Percentiles rank a stretch among this genome's conserved stretches.
Evolutionary conservation across 257 asterid species (phyloP).

Genomic region (Nicotiana tomentosiformis): DNA sequence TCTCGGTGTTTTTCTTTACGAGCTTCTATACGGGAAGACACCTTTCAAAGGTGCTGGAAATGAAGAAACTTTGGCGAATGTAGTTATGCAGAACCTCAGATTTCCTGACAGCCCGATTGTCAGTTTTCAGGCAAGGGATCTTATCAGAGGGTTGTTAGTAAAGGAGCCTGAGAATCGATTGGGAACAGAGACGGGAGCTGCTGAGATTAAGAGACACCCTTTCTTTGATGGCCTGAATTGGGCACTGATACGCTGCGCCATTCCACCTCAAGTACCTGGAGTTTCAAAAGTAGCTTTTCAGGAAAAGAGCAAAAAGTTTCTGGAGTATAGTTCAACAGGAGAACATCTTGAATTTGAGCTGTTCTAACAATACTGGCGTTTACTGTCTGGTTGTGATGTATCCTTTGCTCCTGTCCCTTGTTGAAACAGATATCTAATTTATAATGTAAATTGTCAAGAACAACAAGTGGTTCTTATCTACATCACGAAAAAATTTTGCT

Average conservation of each 20-base stretch:
- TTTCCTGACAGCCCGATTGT: constrained; percentile 58
- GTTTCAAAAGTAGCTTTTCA: constrained; percentile 13
- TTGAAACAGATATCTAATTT: not conserved
- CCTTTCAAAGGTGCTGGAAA: constrained; percentile 61
- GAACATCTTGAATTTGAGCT: constrained; percentile 10
- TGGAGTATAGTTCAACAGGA: constrained; percentile 8
- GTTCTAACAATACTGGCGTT: not conserved
- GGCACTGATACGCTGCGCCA: constrained; percentile 62
- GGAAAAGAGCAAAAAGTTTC: constrained; percentile 17
- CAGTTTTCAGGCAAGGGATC: constrained; percentile 62
- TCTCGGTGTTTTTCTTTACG: constrained; percentile 55
- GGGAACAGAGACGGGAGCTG: constrained; percentile 62
- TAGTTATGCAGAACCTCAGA: constrained; percentile 44
- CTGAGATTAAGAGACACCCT: constrained; percentile 67
- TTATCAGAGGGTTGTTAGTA: constrained; percentile 51
- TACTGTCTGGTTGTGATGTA: constrained; percentile 3
- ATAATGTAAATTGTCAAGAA: not conserved
- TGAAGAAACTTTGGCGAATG: constrained; percentile 56
- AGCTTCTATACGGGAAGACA: constrained; percentile 64
- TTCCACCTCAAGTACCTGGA: constrained; percentile 59
- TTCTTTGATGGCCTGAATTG: constrained; percentile 65
- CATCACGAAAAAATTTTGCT: constrained; percentile 1
- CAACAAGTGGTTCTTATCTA: not conserved
- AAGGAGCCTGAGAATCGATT: constrained; percentile 59
- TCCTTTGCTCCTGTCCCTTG: not conserved